Evolutionary conservation across 2,329 filamentous ascomycete genomes (phyloP).

Genomic region (Thelonectria olida): DNA sequence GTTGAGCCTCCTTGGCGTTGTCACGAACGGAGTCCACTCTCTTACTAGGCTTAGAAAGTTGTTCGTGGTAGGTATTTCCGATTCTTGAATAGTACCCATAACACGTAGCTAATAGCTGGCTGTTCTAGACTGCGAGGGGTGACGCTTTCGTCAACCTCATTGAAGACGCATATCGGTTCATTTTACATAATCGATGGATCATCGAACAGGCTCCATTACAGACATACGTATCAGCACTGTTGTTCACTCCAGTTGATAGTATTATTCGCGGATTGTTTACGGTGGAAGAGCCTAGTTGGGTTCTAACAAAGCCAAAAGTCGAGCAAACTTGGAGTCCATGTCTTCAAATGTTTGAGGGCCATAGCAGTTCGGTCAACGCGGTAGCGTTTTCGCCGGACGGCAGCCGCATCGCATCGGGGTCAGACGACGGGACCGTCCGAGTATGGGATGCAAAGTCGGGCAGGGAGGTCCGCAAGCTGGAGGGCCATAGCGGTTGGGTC

Average conservation of each 20-base stretch:
- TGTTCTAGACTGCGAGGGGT: neutral
- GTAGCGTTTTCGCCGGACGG: neutral
- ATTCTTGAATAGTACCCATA: neutral
- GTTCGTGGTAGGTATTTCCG: neutral
- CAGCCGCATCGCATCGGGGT: neutral
- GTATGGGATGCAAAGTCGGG: too few species aligned
- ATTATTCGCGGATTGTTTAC: neutral
- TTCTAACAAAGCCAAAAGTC: neutral
- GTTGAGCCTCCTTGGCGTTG: conserved; percentile 5
- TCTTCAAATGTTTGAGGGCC: neutral
- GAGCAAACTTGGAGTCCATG: neutral
- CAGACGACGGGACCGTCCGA: too few species aligned
- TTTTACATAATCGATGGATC: neutral
- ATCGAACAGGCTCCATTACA: neutral
- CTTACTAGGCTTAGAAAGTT: neutral
- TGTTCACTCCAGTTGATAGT: neutral
- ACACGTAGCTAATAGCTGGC: neutral
- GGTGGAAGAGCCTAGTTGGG: neutral
- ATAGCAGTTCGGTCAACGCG: neutral
- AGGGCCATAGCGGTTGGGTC: neutral
- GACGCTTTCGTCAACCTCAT: neutral
- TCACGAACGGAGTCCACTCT: neutral
- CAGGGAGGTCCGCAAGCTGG: neutral
- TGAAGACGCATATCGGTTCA: neutral
- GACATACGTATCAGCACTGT: neutral